Percentiles rank a stretch among this genome's conserved stretches.
phyloP scores from a whole-genome alignment of 2,329 filamentous ascomycete species.

The Cercospora canescens region DNA sequence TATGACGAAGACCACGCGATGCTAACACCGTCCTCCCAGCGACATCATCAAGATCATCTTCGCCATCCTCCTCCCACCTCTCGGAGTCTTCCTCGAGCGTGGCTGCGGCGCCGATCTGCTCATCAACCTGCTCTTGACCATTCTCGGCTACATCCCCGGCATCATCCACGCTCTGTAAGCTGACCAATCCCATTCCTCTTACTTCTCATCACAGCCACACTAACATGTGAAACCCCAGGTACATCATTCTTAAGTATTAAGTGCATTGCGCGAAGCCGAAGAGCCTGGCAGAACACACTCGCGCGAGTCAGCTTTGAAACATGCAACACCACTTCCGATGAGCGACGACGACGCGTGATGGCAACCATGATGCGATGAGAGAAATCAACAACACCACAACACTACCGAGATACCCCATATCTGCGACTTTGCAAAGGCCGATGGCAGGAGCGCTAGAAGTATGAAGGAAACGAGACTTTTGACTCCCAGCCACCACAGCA shows the following conservation, averaged over 20 bases:
- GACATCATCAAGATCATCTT: slow-evolving; percentile 82
- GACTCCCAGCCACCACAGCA: neutral
- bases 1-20: neutral
- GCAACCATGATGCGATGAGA: neutral
- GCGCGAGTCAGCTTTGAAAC: neutral
- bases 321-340: neutral
- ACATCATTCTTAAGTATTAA: slow-evolving; percentile 91
- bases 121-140: slow-evolving; percentile 88
- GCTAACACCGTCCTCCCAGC: slow-evolving; percentile 41
- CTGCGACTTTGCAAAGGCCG: slow-evolving; percentile 1
- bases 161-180: slow-evolving; percentile 88
- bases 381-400: neutral
- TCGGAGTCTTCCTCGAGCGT: slow-evolving; percentile 92
- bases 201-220: neutral
- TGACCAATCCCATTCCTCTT: neutral
- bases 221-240: slow-evolving; percentile 44
- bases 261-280: neutral
- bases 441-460: neutral
- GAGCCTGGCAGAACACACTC: neutral
- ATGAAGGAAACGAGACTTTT: neutral
- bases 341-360: neutral
- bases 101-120: slow-evolving; percentile 83
- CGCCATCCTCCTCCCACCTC: slow-evolving; percentile 83
- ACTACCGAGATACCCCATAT: slow-evolving; percentile 10
- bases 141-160: slow-evolving; percentile 57